phyloP scores from a whole-genome alignment of 331 rosid species.

The Ulmus americana region DNA sequence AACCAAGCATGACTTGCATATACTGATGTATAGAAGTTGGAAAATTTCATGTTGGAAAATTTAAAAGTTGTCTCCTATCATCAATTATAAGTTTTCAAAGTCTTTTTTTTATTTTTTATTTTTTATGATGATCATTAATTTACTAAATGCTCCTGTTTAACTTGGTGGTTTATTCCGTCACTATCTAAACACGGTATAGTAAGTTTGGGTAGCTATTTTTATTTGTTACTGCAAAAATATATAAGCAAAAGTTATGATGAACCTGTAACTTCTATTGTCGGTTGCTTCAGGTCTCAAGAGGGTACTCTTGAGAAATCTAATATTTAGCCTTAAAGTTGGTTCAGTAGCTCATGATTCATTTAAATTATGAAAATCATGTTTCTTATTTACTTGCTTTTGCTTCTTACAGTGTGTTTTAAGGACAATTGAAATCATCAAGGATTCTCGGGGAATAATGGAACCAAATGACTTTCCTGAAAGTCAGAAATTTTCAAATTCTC shows the following conservation, averaged over 20 bases:
- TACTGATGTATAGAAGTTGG: neutral
- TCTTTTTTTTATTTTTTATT: no score
- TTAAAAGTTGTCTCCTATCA: neutral
- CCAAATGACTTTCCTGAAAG: conserved; percentile 40
- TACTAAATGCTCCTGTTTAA: no score
- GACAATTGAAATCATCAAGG: conserved; percentile 57
- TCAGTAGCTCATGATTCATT: neutral
- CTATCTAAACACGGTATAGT: no score
- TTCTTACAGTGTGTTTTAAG: conserved; percentile 69
- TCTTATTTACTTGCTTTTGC: neutral
- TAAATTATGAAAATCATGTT: neutral
- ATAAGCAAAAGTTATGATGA: no score
- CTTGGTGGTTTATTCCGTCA: no score
- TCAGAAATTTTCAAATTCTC: conserved; percentile 33
- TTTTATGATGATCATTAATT: no score
- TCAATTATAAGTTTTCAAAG: neutral
- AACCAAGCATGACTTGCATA: neutral
- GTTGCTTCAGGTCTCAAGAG: neutral
- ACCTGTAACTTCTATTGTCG: neutral
- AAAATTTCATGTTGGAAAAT: neutral
- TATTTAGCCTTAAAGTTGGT: neutral
- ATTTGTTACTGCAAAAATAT: no score
- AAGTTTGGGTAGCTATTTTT: no score
- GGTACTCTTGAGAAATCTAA: neutral
- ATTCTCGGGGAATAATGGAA: conserved; percentile 46